Evolutionary conservation across 768 basidiomycete genomes (phyloP), one percentile per base, ranked within the genome.

Genomic region (Mycena vitilis): DNA sequence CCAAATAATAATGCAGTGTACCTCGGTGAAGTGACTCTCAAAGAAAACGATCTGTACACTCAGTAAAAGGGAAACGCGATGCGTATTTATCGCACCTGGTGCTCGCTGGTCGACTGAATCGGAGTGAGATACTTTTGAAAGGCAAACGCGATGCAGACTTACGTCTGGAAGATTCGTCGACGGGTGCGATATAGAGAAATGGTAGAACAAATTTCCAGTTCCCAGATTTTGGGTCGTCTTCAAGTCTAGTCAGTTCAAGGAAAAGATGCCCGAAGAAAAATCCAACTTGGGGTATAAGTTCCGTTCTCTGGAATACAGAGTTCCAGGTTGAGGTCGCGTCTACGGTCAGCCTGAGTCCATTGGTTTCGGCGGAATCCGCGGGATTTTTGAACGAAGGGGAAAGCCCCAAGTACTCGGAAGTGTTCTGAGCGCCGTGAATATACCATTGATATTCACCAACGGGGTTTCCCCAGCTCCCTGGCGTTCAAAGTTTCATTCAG

Each of bases 11-110:
- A 30, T 34, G 20, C 0, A 44, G 13, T 13, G 53, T 63, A 85
- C 85, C 81, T 88, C 87, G 6, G 87, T 89, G 77, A 89, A 90
- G 75, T 88, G 88, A 52, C 84, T 87, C 76, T 89, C 87, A 72
- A 88, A 88, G 82, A 89, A 90, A 67, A 83, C 76, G 56, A 89
- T 68, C 73, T 74, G 37, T 7, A 4, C 7, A 34, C 34, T 53
- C 22, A 34, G 45, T 9, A 25, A 22, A 22, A 6, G 13, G 20
- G 15, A 20, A 22, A 36, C n/a, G 38, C 30, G 23, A 13, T 36
- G 34, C 30, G 30, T 30, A 47, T 59, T 8, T 4, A 23, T n/a
- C 23, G 36, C 79, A 84, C 84, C 76, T 89, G 88, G 72, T 89
- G 89, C 75, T 90, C 88, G 23, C 83, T 75, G 22, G 85, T 82